Base-by-base conservation (phyloP, 345 rosid species). In the Hevea brasiliensis region DNA sequence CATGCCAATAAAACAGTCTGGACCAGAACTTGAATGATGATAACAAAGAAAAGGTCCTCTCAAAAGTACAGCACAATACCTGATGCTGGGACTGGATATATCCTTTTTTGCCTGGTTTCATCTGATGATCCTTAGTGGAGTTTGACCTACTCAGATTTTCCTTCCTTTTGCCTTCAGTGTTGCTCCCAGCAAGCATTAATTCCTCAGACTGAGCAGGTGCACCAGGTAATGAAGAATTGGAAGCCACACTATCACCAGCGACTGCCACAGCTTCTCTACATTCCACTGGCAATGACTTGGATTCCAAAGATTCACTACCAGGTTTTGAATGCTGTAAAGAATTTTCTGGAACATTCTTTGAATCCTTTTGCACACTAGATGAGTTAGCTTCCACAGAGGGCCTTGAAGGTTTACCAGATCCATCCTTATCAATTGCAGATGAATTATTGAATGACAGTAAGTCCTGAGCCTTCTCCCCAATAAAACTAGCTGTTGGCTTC, bases 111-210 rank as follows among this genome's bases (percentile, higher is more conserved):
- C 75, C 77, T 40, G 55, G 47, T 74, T 79, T 81, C 79, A 80
- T 84, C 73, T 84, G 89, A 68, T 73, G 68, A 74, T 90, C 87
- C 76, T 88, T 85, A 4, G 79, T 81, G 70, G 91, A 84, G 75
- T 83, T 87, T 50, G 88, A 84, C 76, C 86, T 71, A 75, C 82
- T 76, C 80, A 85, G 67, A 68, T 48, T 68, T 64, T 84, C 86
- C 69, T 23, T 84, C 61, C 67, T 85, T 69, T 79, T 73, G 26
- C 58, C 81, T 29, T 86, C 92, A 71, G 67, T 55, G 61, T 64
- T 79, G 50, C 76, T 26, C 42, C 21, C 47, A 32, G 61, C 68
- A 17, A 74, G 59, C 44, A 23, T 17, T 57, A 83, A 62, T 62
- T 81, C 85, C 77, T 81, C 87, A 60, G 81, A 58, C 2, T 72